Evolutionary conservation across 2,329 filamentous ascomycete species (phyloP).

Genomic region (Rhynchosporium agropyri): DNA sequence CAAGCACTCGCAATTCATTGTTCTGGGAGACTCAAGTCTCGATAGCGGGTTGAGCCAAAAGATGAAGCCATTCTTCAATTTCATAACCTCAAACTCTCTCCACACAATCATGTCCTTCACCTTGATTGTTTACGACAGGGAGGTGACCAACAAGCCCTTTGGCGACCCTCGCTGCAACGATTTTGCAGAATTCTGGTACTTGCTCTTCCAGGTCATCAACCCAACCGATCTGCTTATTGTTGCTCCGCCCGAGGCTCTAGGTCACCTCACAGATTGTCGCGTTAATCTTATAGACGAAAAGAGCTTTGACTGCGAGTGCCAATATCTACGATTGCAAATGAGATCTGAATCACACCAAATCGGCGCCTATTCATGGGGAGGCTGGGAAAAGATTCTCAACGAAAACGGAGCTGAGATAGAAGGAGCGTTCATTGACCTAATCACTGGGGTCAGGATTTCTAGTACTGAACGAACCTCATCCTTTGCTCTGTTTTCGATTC

Average conservation of each 20-base stretch:
- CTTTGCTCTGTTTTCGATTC: conserved; percentile 31
- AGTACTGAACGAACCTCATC: conserved; percentile 2
- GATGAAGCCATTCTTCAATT: conserved; percentile 41
- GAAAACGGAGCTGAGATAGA: too few species aligned
- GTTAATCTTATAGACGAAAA: conserved; percentile 61
- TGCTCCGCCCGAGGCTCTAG: conserved; percentile 64
- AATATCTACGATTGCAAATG: conserved; percentile 56
- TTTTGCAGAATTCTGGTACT: conserved; percentile 53
- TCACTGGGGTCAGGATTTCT: neutral
- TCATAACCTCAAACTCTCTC: conserved; percentile 43
- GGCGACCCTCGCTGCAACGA: conserved; percentile 14
- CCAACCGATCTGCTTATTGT: conserved; percentile 58
- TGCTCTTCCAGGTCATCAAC: conserved; percentile 56
- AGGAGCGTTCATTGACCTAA: too few species aligned
- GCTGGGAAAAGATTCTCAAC: too few species aligned
- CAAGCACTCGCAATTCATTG: conserved; percentile 51
- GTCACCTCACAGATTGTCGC: conserved; percentile 59
- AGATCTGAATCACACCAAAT: neutral
- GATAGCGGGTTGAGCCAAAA: conserved; percentile 26
- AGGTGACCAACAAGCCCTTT: conserved; percentile 26
- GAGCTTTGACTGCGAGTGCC: conserved; percentile 65
- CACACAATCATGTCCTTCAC: conserved; percentile 51
- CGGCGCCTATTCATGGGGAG: too few species aligned
- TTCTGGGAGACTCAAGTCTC: conserved; percentile 38
- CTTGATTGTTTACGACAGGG: conserved; percentile 44